Evolutionary conservation across 495 filamentous ascomycete genomes (phyloP).

Genomic region (Lasiosphaeris hirsuta): DNA sequence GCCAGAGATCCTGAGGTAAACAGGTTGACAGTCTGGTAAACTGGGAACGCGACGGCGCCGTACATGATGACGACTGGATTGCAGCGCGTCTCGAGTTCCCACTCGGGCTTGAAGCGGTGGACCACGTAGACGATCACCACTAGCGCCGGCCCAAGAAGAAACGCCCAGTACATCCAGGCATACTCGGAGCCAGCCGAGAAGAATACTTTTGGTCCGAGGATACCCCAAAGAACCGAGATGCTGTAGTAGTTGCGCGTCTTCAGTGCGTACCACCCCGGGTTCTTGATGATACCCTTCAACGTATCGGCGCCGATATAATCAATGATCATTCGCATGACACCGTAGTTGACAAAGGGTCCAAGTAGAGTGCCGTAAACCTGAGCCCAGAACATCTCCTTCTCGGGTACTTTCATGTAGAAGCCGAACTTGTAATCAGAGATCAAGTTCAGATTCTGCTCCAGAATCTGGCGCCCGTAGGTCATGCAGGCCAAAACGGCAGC

Average conservation of each 20-base stretch:
- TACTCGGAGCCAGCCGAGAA: slow-evolving; percentile 5
- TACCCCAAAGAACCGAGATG: slow-evolving; percentile 20
- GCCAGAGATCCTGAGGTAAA: slow-evolving; percentile 12
- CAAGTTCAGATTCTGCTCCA: slow-evolving; percentile 30
- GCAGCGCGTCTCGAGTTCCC: slow-evolving; percentile 11
- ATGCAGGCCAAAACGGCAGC: slow-evolving; percentile 27
- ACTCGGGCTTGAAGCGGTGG: slow-evolving; percentile 10
- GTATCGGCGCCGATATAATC: slow-evolving; percentile 7
- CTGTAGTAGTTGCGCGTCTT: slow-evolving; percentile 21
- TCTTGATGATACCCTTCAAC: slow-evolving; percentile 6
- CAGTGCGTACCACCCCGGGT: slow-evolving; percentile 5
- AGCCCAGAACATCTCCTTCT: slow-evolving; percentile 32
- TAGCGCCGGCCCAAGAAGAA: slow-evolving; percentile 12
- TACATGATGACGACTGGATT: slow-evolving; percentile 20
- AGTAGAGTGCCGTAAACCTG: slow-evolving; percentile 38
- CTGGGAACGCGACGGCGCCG: slow-evolving; percentile 16
- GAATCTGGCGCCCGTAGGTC: slow-evolving; percentile 25
- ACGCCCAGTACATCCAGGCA: slow-evolving; percentile 12
- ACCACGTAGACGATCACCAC: slow-evolving; percentile 7
- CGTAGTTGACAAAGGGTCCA: slow-evolving; percentile 37
- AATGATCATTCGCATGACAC: slow-evolving; percentile 27
- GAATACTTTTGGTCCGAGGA: slow-evolving; percentile 11
- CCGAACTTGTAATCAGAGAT: slow-evolving; percentile 32
- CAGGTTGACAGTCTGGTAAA: slow-evolving; percentile 20
- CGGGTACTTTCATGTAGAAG: slow-evolving; percentile 45